Percentiles rank a stretch among this genome's conserved stretches.
phyloP scores from a whole-genome alignment of 2,329 filamentous ascomycete species.

The Colletotrichum eleusines region DNA sequence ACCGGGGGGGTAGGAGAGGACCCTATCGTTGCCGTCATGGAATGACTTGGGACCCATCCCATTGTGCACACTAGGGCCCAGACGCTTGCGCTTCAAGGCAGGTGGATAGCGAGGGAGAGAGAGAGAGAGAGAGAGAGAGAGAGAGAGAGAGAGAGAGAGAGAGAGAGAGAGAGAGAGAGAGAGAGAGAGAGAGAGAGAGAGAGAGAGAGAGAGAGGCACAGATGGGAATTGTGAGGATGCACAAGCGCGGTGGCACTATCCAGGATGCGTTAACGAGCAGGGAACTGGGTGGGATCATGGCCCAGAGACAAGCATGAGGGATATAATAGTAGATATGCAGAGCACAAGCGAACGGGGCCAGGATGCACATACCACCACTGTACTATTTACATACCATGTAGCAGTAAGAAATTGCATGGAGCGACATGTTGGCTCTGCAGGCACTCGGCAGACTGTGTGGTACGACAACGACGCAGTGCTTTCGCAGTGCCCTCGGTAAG shows the following conservation, averaged over 20 bases:
- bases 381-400: too few species aligned
- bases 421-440: not conserved
- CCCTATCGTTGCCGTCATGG: constrained; percentile 27
- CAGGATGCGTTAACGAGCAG: constrained; percentile 4
- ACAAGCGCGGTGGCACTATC: constrained; percentile 22
- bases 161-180: constrained; percentile 21
- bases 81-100: constrained; percentile 35
- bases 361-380: too few species aligned
- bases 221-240: constrained; percentile 14
- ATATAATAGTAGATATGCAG: not conserved
- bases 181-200: constrained; percentile 3
- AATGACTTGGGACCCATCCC: constrained; percentile 11
- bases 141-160: constrained; percentile 4
- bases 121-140: constrained; percentile 14
- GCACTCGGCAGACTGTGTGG: constrained; percentile 7
- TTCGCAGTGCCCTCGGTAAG: not conserved
- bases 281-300: constrained; percentile 13
- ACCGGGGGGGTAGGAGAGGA: too few species aligned
- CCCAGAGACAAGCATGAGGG: constrained; percentile 3
- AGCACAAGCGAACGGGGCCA: constrained; percentile 13
- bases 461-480: not conserved
- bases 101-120: constrained; percentile 23
- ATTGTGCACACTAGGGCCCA: not conserved
- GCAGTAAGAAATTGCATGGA: constrained; percentile 35
- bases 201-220: constrained; percentile 3